phyloP scores from a whole-genome alignment of 1,284 basidiomycete genomes.

The Golubevia pallescens region DNA sequence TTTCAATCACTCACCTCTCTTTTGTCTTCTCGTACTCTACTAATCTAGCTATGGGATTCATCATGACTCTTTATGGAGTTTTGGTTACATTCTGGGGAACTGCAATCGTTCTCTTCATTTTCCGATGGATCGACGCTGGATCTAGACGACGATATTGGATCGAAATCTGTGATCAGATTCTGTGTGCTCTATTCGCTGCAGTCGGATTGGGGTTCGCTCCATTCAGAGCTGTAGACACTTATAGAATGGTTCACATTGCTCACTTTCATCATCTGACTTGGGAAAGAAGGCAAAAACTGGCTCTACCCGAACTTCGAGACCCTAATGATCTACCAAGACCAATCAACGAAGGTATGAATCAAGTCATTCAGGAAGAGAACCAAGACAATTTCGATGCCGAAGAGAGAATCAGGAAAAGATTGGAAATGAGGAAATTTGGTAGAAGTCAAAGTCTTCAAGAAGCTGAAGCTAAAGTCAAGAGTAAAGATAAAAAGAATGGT shows the following conservation, averaged over 20 bases:
- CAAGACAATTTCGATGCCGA: not conserved
- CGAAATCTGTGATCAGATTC: slow-evolving; percentile 59
- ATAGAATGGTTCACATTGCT: slow-evolving; percentile 55
- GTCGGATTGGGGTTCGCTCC: slow-evolving; percentile 58
- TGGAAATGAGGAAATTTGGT: not conserved
- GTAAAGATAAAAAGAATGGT: too few relatives aligned
- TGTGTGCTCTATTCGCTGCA: slow-evolving; percentile 54
- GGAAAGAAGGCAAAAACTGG: slow-evolving; percentile 32
- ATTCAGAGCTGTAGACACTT: slow-evolving; percentile 58
- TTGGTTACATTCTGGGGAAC: slow-evolving; percentile 53
- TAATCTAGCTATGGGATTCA: slow-evolving; percentile 38
- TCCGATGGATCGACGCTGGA: slow-evolving; percentile 41
- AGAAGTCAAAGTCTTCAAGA: too few relatives aligned
- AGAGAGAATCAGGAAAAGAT: not conserved
- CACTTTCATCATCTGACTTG: slow-evolving; percentile 56
- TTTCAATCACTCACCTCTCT: not conserved
- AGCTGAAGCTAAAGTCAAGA: too few relatives aligned
- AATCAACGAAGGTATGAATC: not conserved
- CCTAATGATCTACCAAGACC: slow-evolving; percentile 46
- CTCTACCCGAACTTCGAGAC: slow-evolving; percentile 43
- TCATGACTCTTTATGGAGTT: slow-evolving; percentile 52
- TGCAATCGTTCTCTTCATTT: slow-evolving; percentile 51
- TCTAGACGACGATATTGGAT: slow-evolving; percentile 44
- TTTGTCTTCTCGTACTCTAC: not conserved
- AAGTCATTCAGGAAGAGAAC: not conserved